phyloP scores from a whole-genome alignment of 2,329 filamentous ascomycete genomes.

The Curvularia lunata region DNA sequence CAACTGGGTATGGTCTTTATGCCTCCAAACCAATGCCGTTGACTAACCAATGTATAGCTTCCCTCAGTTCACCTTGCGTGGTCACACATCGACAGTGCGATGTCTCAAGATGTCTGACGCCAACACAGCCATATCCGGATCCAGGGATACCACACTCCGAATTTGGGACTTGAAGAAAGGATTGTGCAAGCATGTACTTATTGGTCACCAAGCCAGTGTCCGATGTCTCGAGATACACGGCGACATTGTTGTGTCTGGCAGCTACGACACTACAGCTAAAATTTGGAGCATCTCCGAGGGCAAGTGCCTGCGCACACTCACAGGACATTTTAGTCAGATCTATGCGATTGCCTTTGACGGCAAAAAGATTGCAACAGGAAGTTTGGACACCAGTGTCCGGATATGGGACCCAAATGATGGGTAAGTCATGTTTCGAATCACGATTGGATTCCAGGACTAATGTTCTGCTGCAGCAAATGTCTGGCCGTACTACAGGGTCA shows the following conservation, averaged over 20 bases:
- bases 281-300: slow-evolving; percentile 99
- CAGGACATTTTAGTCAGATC: slow-evolving; percentile 97
- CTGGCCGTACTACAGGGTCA: slow-evolving; percentile 94
- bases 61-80: slow-evolving; percentile 70
- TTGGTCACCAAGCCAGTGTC: slow-evolving; percentile 94
- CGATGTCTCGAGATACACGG: slow-evolving; percentile 94
- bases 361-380: slow-evolving; percentile 89
- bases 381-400: slow-evolving; percentile 92
- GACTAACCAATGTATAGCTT: slow-evolving; percentile 30
- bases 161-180: slow-evolving; percentile 94
- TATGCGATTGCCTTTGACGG: slow-evolving; percentile 99
- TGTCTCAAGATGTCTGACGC: slow-evolving; percentile 97
- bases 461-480: slow-evolving; percentile 61
- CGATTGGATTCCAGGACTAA: slow-evolving; percentile 17
- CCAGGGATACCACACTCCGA: slow-evolving; percentile 88
- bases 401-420: slow-evolving; percentile 94
- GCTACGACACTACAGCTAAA: slow-evolving; percentile 94
- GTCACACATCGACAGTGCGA: slow-evolving; percentile 94
- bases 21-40: not conserved
- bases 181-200: slow-evolving; percentile 86
- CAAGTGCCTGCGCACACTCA: slow-evolving; percentile 85
- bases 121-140: slow-evolving; percentile 94
- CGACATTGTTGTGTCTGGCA: slow-evolving; percentile 96
- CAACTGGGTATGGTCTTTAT: slow-evolving; percentile 72
- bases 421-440: slow-evolving; percentile 58